Percentiles rank a stretch among this genome's conserved stretches.
phyloP scores from a whole-genome alignment of 495 filamentous ascomycete genomes.

The Massariosphaeria phaeospora region DNA sequence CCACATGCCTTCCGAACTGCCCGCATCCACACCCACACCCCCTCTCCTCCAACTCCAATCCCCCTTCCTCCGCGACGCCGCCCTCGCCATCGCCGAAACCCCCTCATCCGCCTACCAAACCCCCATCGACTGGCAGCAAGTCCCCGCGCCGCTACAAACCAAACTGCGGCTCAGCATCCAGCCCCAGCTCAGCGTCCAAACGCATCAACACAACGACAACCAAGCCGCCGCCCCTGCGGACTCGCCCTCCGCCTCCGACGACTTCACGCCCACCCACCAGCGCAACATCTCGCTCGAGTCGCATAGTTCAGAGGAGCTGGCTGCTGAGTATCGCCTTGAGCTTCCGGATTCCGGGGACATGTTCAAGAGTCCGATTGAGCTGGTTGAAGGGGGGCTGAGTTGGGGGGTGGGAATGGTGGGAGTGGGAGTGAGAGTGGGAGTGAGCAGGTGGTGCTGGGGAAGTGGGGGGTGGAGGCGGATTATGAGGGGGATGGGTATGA shows the following conservation, averaged over 20 bases:
- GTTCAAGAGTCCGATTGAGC: neutral
- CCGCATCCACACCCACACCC: too few species aligned
- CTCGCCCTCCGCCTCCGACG: neutral
- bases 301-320: constrained; percentile 2
- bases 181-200: too few species aligned
- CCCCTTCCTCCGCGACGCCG: too few species aligned
- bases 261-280: neutral
- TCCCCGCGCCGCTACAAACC: too few species aligned
- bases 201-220: neutral
- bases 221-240: too few species aligned
- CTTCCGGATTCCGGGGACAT: neutral
- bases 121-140: too few species aligned
- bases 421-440: neutral
- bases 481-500: neutral
- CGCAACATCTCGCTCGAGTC: neutral
- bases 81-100: too few species aligned
- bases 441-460: neutral
- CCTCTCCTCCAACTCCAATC: too few species aligned
- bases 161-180: too few species aligned
- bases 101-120: too few species aligned
- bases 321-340: neutral
- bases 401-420: neutral
- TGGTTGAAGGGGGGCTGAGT: neutral
- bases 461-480: neutral
- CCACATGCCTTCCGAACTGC: too few species aligned